phyloP scores from a whole-genome alignment of 192 early-diverging fungal species.

The Coemansia sp. region DNA sequence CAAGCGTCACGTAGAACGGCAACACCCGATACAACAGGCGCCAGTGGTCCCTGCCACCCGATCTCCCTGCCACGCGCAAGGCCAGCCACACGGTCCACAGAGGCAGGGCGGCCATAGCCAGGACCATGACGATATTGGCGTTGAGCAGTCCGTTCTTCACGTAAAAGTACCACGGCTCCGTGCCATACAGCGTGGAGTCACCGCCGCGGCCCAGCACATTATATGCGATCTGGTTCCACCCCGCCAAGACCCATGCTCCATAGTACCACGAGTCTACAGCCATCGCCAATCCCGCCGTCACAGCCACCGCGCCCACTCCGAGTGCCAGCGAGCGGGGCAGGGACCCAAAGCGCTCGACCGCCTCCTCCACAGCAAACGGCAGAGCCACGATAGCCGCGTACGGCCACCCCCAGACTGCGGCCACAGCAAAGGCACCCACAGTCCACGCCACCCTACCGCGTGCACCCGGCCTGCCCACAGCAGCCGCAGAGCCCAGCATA shows the following conservation, averaged over 20 bases:
- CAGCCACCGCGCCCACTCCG: constrained; percentile 29
- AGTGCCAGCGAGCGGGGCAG: constrained; percentile 16
- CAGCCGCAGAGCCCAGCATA: constrained; percentile 70
- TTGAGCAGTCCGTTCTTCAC: constrained; percentile 87
- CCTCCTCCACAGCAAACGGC: constrained; percentile 74
- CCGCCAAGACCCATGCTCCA: constrained; percentile 63
- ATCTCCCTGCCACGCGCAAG: neutral
- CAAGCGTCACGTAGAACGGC: constrained; percentile 75
- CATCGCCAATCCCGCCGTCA: constrained; percentile 52
- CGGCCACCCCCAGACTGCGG: constrained; percentile 81
- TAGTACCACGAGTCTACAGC: constrained; percentile 81
- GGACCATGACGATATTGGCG: constrained; percentile 77
- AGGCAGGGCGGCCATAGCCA: constrained; percentile 67
- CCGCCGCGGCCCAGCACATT: constrained; percentile 74
- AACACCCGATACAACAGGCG: constrained; percentile 58
- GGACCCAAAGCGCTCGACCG: constrained; percentile 42
- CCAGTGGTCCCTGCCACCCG: constrained; percentile 1
- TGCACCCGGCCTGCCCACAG: constrained; percentile 57
- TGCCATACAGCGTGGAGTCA: constrained; percentile 81
- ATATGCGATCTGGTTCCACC: constrained; percentile 87
- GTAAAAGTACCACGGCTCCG: constrained; percentile 93
- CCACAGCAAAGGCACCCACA: constrained; percentile 62
- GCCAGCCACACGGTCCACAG: constrained; percentile 46
- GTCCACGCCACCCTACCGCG: constrained; percentile 56
- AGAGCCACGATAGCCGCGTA: constrained; percentile 74